phyloP scores from a whole-genome alignment of 1,284 basidiomycete species.

The Pseudozyma tsukubaensis region DNA sequence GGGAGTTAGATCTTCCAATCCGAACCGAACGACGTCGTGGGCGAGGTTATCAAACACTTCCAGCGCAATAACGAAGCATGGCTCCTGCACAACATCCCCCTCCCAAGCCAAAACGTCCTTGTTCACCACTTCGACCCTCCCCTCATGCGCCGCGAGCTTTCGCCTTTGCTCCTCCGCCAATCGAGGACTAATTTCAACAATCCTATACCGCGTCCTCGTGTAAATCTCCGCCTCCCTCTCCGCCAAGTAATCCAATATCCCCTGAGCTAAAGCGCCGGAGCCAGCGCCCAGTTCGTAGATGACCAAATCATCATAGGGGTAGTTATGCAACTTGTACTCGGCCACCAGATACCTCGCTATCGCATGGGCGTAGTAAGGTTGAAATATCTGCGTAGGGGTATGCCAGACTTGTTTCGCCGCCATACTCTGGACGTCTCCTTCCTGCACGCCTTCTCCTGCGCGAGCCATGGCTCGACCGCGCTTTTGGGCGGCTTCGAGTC shows the following conservation, averaged over 20 bases:
- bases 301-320: conserved; percentile 92
- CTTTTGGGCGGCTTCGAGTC: conserved; percentile 49
- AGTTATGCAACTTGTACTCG: conserved; percentile 90
- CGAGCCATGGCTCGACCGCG: conserved; percentile 57
- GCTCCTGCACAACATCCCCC: conserved; percentile 76
- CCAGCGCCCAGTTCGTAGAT: conserved; percentile 98
- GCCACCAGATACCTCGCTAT: conserved; percentile 87
- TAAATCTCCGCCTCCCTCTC: conserved; percentile 89
- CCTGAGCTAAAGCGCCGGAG: conserved; percentile 90
- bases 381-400: conserved; percentile 97
- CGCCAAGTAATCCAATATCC: conserved; percentile 84
- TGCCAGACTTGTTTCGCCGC: conserved; percentile 93
- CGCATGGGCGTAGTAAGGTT: conserved; percentile 94
- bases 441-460: conserved; percentile 41
- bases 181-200: conserved; percentile 90
- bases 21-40: conserved; percentile 93
- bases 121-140: conserved; percentile 79
- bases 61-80: conserved; percentile 92
- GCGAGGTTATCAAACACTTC: conserved; percentile 98
- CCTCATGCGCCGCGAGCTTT: conserved; percentile 59
- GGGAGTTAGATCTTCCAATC: conserved; percentile 78
- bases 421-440: conserved; percentile 65
- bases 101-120: conserved; percentile 88
- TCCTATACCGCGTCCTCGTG: conserved; percentile 86
- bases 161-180: conserved; percentile 79